Evolutionary conservation across 441 rosid species (phyloP).

Genomic region (Euphorbia schlechtendalii): DNA sequence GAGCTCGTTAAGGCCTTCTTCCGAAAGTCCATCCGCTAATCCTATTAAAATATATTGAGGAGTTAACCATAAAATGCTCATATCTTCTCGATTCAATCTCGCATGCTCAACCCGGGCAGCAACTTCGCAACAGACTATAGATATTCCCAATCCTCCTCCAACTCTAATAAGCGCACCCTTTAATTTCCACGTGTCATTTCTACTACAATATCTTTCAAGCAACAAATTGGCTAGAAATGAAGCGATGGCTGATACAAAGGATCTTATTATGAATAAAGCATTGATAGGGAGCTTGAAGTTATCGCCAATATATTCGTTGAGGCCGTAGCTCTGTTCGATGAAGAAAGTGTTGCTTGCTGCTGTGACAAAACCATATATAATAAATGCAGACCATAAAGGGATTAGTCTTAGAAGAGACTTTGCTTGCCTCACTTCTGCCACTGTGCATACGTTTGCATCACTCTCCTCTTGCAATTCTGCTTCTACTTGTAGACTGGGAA

Average conservation of each 20-base stretch:
- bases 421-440: not conserved
- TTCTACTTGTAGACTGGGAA: not conserved
- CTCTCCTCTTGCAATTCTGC: not conserved
- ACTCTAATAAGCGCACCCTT: not conserved
- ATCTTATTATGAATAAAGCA: not conserved
- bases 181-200: too few relatives aligned
- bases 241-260: not conserved
- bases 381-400: conserved; percentile 1
- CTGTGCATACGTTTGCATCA: too few relatives aligned
- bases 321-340: conserved; percentile 1
- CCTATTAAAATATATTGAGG: conserved; percentile 6
- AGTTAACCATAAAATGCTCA: not conserved
- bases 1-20: not conserved
- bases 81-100: not conserved
- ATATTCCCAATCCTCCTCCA: not conserved
- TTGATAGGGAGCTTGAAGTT: not conserved
- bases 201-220: not conserved
- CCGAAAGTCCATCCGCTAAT: not conserved
- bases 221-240: not conserved
- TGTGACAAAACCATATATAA: not conserved
- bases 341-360: conserved; percentile 9
- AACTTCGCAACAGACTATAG: not conserved
- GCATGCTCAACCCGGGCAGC: not conserved
- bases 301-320: not conserved
- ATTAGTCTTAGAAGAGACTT: not conserved